A percentile compares a stretch with the other conserved stretches of the same genome.
These are phyloP conservation scores for Xylaria curta DNA, from an alignment of 495 filamentous ascomycete species.

Conservation along the genomic window DNA sequence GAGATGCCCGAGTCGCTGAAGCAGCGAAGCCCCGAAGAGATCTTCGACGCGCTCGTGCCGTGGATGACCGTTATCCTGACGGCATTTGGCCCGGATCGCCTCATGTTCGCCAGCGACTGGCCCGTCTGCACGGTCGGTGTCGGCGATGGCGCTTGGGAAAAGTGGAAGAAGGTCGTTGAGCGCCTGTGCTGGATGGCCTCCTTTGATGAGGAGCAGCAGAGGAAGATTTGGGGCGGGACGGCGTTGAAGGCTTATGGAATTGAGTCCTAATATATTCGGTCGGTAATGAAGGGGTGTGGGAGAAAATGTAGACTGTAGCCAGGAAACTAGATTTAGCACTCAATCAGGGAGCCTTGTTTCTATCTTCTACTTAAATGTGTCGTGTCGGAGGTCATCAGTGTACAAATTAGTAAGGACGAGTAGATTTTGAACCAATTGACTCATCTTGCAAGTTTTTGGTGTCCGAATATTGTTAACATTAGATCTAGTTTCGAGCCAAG, in stretches of 20 bases:
- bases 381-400: background rate
- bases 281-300: background rate
- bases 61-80: constrained; percentile 73
- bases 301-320: background rate
- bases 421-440: background rate
- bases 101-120: constrained; percentile 93
- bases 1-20: constrained; percentile 64
- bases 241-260: constrained; percentile 71
- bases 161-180: constrained; percentile 66
- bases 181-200: constrained; percentile 62
- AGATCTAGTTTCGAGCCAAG: background rate
- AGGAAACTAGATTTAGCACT: background rate
- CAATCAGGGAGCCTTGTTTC: background rate
- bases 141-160: constrained; percentile 59
- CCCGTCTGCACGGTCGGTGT: constrained; percentile 79
- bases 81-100: constrained; percentile 69
- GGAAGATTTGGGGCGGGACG: constrained; percentile 71
- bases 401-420: background rate
- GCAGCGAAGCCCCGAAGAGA: constrained; percentile 49
- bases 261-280: constrained; percentile 29
- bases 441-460: background rate
- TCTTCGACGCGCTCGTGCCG: constrained; percentile 56
- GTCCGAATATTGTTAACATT: background rate
- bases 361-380: background rate
- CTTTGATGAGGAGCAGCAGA: constrained; percentile 63